A percentile compares a stretch with the other conserved stretches of the same genome.
Evolutionary conservation across 495 filamentous ascomycete genomes (phyloP).

Genomic region (Usnea hakonensis): DNA sequence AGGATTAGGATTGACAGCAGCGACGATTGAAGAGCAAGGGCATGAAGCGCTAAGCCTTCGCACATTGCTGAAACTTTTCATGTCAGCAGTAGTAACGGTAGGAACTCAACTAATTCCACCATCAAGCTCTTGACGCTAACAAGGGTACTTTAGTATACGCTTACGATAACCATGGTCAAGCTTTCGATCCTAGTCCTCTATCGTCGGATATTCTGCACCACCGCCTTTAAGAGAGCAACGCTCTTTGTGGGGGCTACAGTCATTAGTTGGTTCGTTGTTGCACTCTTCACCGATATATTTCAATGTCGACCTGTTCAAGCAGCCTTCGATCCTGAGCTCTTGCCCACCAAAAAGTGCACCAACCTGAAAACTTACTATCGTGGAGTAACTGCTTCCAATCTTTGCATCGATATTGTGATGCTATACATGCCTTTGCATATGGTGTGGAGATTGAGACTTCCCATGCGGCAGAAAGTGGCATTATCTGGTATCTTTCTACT

Average conservation of each 20-base stretch:
- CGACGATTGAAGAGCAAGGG: background rate
- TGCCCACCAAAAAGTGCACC: conserved; percentile 5
- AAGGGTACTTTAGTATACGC: background rate
- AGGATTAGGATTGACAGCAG: conserved; percentile 1
- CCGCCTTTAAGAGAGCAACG: background rate
- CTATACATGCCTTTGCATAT: conserved; percentile 15
- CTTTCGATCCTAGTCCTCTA: conserved; percentile 16
- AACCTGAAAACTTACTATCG: conserved; percentile 1
- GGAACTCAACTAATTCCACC: background rate
- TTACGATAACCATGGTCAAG: conserved; percentile 14
- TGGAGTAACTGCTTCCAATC: conserved; percentile 9
- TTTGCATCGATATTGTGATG: conserved; percentile 11
- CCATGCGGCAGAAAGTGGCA: conserved; percentile 23
- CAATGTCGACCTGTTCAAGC: conserved; percentile 20
- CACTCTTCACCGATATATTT: conserved; percentile 15
- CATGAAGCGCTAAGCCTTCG: background rate
- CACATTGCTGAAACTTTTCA: background rate
- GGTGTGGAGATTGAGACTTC: conserved; percentile 23
- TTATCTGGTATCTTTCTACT: conserved; percentile 28
- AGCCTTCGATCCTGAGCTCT: conserved; percentile 3
- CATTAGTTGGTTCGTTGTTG: conserved; percentile 10
- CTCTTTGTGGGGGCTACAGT: conserved; percentile 12
- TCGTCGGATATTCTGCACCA: conserved; percentile 11
- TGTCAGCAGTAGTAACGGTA: conserved; percentile 4
- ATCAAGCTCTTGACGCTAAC: background rate